Evolutionary conservation across 768 basidiomycete species (phyloP), one percentile per base, ranked within the genome.

Genomic region (Pleurotus tuber-regium): DNA sequence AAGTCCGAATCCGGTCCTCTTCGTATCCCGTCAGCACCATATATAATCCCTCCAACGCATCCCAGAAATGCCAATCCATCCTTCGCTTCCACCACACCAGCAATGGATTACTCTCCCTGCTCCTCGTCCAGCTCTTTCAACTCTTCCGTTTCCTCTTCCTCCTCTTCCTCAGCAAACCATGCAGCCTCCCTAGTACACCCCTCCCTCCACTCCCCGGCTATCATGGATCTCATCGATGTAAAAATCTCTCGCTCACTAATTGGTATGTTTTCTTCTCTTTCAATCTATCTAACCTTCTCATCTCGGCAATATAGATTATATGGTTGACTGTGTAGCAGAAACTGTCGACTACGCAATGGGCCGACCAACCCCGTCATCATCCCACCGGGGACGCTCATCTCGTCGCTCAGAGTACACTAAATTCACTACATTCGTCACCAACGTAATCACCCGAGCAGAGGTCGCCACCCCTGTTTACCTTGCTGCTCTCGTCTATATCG

Each of bases 331-430:
- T 19, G 83, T 89, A 6, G 70, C 77, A 4, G 87, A 89, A 54
- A 84, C 87, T 0, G 88, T 89, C 48, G 85, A 88, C 67, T 87
- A 77, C 61, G 86, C 87, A 11, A 79, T 89, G 68, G 82, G 84
- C n/a, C 78, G 83, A 24, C 74, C 85, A 14, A 77, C 82, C 16
- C 57, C 75, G 2, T 75, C 82, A 14, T 77, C 79, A 0, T 63
- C 68, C 12, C 35, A 50, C 1, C 72, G 79, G 9, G 80, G 83
- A 18, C 80, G 81, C 52, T 52, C 68, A 31, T 61, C 74, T 16
- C 74, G 79, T 46, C 74, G 73, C 46, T 67, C 82, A 4, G 77
- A 81, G 51, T 78, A 79, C 59, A 58, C 74, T 41, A 71, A 79
- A 56, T 89, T 89, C 68, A 69, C 76, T 52, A 69, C 74, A n/a